phyloP scores from a whole-genome alignment of 768 basidiomycete genomes.

The Ramaria sp. region DNA sequence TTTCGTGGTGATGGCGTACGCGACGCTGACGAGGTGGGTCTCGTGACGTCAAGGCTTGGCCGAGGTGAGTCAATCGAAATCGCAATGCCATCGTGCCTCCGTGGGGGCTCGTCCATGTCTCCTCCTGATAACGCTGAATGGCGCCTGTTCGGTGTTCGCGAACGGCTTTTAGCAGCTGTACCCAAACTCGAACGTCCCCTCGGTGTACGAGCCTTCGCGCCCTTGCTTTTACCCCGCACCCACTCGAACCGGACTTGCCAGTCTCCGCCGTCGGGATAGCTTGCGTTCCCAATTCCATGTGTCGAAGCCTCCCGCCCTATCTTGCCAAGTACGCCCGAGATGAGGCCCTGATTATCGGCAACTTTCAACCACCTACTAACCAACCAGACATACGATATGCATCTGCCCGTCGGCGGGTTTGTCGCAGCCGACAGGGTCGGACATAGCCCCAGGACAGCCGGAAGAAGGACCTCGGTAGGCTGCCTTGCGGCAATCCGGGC shows the following conservation, averaged over 20 bases:
- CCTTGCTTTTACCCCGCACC: conserved; percentile 40
- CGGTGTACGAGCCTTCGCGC: conserved; percentile 19
- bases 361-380: conserved; percentile 69
- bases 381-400: conserved; percentile 61
- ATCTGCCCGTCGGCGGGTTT: conserved; percentile 26
- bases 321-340: conserved; percentile 35
- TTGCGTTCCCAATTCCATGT: conserved; percentile 2
- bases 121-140: neutral
- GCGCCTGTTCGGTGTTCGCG: conserved; percentile 13
- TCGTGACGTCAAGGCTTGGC: neutral
- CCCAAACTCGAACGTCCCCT: conserved; percentile 15
- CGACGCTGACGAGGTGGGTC: neutral
- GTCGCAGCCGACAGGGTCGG: conserved; percentile 46
- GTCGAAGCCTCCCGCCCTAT: conserved; percentile 1
- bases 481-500: conserved; percentile 3
- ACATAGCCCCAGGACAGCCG: conserved; percentile 57
- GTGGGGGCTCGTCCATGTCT: neutral
- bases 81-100: neutral
- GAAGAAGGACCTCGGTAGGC: conserved; percentile 22
- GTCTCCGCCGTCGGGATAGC: conserved; percentile 19
- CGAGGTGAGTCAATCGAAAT: neutral
- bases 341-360: conserved; percentile 29
- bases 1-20: neutral
- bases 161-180: conserved; percentile 18
- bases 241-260: conserved; percentile 77